These are phyloP conservation scores for Ogataea haglerorum DNA, from an alignment of 805 yeast species.

Conservation along the genomic window DNA sequence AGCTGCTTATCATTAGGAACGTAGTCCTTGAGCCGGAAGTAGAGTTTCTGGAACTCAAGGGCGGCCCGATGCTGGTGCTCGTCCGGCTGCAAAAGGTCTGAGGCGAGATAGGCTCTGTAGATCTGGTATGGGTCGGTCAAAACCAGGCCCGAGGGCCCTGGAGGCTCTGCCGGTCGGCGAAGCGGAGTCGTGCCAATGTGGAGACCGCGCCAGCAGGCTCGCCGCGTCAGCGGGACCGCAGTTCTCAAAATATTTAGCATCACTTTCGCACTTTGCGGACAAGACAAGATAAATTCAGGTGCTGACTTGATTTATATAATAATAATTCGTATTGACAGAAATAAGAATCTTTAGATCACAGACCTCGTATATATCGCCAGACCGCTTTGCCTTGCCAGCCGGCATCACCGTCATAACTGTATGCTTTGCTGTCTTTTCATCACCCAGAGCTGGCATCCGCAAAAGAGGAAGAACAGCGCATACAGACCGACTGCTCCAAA, in stretches of 20 bases:
- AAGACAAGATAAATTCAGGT: constrained; percentile 4
- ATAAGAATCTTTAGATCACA: not conserved
- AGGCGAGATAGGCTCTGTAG: constrained; percentile 50
- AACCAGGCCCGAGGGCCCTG: constrained; percentile 4
- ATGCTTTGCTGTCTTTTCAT: constrained; percentile 65
- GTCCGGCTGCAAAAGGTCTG: constrained; percentile 53
- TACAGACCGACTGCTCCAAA: constrained; percentile 88
- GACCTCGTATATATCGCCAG: not conserved
- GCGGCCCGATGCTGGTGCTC: constrained; percentile 60
- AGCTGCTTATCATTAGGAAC: constrained; percentile 48
- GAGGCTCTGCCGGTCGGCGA: constrained; percentile 22
- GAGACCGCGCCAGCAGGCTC: not conserved
- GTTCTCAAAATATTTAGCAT: not conserved
- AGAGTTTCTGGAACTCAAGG: constrained; percentile 58
- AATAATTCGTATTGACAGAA: not conserved
- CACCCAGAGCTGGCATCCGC: constrained; percentile 79
- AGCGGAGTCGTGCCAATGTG: not conserved
- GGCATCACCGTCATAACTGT: constrained; percentile 35
- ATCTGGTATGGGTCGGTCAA: constrained; percentile 59
- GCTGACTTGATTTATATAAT: not conserved
- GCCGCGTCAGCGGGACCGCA: not conserved
- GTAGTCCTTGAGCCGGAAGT: constrained; percentile 56
- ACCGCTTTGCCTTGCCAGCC: not conserved
- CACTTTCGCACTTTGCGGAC: constrained; percentile 9
- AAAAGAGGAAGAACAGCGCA: constrained; percentile 73